phyloP scores from a whole-genome alignment of 1,139 yeast genomes.

The Pichia cactophila region DNA sequence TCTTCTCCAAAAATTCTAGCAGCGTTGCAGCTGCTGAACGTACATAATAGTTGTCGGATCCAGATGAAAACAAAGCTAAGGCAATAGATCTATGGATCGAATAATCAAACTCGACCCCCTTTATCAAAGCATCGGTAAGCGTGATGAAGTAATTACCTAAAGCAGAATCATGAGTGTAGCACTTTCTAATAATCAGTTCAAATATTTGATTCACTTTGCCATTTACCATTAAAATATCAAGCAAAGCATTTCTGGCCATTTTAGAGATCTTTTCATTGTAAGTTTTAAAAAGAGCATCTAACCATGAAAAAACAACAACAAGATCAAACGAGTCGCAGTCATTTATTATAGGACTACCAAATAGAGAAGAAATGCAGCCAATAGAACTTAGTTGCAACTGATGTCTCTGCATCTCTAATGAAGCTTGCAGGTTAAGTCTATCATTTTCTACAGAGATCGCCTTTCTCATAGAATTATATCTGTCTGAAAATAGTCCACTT shows the following conservation, averaged over 20 bases:
- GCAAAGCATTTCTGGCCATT: slow-evolving; percentile 67
- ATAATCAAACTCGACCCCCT: slow-evolving; percentile 36
- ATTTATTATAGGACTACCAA: slow-evolving; percentile 56
- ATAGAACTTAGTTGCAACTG: slow-evolving; percentile 66
- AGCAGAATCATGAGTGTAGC: slow-evolving; percentile 53
- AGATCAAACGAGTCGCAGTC: slow-evolving; percentile 61
- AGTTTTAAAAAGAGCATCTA: slow-evolving; percentile 58
- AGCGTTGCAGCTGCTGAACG: slow-evolving; percentile 58
- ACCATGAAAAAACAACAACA: slow-evolving; percentile 66
- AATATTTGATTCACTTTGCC: slow-evolving; percentile 49
- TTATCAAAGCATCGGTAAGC: slow-evolving; percentile 53
- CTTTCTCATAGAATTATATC: slow-evolving; percentile 58
- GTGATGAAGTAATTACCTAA: slow-evolving; percentile 65
- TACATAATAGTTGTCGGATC: slow-evolving; percentile 53
- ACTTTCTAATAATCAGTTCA: slow-evolving; percentile 57
- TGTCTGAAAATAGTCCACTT: slow-evolving; percentile 50
- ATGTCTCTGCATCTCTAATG: slow-evolving; percentile 74
- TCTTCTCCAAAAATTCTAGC: slow-evolving; percentile 47
- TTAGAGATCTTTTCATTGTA: slow-evolving; percentile 52
- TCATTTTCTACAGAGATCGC: slow-evolving; percentile 40
- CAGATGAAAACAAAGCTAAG: slow-evolving; percentile 60
- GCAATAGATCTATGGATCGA: slow-evolving; percentile 54
- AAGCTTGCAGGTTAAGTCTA: slow-evolving; percentile 53
- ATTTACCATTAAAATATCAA: slow-evolving; percentile 57
- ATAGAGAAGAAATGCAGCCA: slow-evolving; percentile 77